A percentile compares a stretch with the other conserved stretches of the same genome.
phyloP scores from a whole-genome alignment of 2,329 filamentous ascomycete genomes.

The Diaporthe sp. region DNA sequence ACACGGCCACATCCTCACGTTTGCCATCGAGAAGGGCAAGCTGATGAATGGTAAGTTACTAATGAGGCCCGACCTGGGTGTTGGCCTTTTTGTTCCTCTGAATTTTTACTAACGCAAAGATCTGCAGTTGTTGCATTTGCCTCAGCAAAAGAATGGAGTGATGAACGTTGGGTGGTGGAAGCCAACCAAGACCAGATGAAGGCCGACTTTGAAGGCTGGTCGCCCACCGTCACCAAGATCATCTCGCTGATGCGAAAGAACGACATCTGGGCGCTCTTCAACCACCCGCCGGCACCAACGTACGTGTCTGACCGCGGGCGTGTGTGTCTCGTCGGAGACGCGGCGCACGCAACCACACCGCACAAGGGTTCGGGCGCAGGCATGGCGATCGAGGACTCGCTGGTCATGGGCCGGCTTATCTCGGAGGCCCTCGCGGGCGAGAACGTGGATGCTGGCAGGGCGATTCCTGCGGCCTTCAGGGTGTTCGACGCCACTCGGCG shows the following conservation, averaged over 20 bases:
- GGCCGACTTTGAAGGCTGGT: constrained; percentile 53
- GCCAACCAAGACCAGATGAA: constrained; percentile 35
- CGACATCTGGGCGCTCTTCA: constrained; percentile 60
- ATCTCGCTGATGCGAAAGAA: constrained; percentile 50
- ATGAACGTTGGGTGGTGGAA: constrained; percentile 38
- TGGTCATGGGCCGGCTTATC: constrained; percentile 43
- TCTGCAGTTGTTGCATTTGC: constrained; percentile 56
- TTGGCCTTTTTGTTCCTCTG: accelerated
- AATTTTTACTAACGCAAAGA: constrained; percentile 51
- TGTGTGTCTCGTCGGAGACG: constrained; percentile 41
- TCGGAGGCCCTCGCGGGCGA: constrained; percentile 35
- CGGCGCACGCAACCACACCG: constrained; percentile 45
- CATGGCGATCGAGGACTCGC: constrained; percentile 45
- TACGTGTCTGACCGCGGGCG: constrained; percentile 50
- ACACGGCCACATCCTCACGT: constrained; percentile 40
- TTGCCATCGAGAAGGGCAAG: constrained; percentile 39
- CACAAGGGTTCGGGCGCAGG: constrained; percentile 46
- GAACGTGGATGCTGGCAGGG: constrained; percentile 48
- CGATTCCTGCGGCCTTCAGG: constrained; percentile 62
- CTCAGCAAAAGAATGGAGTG: constrained; percentile 40
- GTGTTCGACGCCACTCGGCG: constrained; percentile 59
- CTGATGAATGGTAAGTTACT: constrained; percentile 42
- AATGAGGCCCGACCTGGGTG: constrained; percentile 44
- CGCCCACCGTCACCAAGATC: constrained; percentile 49
- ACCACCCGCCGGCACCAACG: constrained; percentile 57